Evolutionary conservation across 495 filamentous ascomycete species (phyloP).

Genomic region (Staphylotrichum tortipilum): DNA sequence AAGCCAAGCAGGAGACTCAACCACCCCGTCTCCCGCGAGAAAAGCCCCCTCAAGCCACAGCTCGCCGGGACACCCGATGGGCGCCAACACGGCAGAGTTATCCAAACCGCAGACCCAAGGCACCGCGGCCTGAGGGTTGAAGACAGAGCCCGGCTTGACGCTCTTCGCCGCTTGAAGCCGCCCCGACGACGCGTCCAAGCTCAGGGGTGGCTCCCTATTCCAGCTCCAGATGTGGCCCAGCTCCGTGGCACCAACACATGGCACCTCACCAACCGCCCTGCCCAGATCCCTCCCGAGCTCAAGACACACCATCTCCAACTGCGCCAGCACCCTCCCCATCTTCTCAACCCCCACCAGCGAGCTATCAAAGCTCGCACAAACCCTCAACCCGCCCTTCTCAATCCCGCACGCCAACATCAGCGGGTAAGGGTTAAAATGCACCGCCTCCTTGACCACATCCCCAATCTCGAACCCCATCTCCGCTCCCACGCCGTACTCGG

Average conservation of each 20-base stretch:
- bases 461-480: slow-evolving; percentile 31
- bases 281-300: slow-evolving; percentile 6
- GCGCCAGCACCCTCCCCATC: slow-evolving; percentile 8
- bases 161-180: not conserved
- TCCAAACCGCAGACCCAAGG: slow-evolving; percentile 22
- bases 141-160: slow-evolving; percentile 1
- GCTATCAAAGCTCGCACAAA: slow-evolving; percentile 15
- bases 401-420: slow-evolving; percentile 15
- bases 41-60: slow-evolving; percentile 58
- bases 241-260: not conserved
- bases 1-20: slow-evolving; percentile 18
- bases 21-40: slow-evolving; percentile 50
- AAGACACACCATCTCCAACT: slow-evolving; percentile 10
- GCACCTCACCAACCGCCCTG: not conserved
- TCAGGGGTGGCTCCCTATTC: slow-evolving; percentile 5
- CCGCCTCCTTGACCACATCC: slow-evolving; percentile 9
- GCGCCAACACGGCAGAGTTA: slow-evolving; percentile 35
- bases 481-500: slow-evolving; percentile 20
- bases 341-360: not conserved
- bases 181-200: not conserved
- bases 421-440: slow-evolving; percentile 16
- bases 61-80: slow-evolving; percentile 65
- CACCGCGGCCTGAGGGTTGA: slow-evolving; percentile 2
- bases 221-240: slow-evolving; percentile 11
- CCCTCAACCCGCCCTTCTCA: slow-evolving; percentile 5